Evolutionary conservation across 331 rosid species (phyloP), one percentile per base, ranked within the genome.

Genomic region (Saraca asoca): DNA sequence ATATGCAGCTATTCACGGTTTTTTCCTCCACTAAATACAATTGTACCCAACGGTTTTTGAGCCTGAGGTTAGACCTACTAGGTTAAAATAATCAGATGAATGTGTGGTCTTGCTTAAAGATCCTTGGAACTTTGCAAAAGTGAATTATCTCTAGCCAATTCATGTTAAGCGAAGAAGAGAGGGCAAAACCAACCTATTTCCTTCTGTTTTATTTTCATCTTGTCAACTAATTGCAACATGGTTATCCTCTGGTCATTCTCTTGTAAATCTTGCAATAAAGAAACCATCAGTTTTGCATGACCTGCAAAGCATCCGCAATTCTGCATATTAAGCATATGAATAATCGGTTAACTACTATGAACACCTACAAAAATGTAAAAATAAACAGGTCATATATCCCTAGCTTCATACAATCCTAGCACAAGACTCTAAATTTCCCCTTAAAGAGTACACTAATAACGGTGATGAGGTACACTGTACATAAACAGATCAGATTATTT

Each of bases 181-280:
- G 24, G 17, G 62, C 33, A 46, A 50, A 65, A 72, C 85, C 65
- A 79, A 92, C 96, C 98, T 82, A 77, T 69, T 79, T 75, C 86
- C 74, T 89, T 84, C 78, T 78, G 91, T 77, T 92, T 87, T 51
- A 70, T 34, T 87, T 89, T 92, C 74, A 85, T 79, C 78, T 87
- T 89, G 45, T 92, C 98, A 20, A 85, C 82, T 50, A 92, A 85
- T 66, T 92, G 96, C 79, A 89, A 75, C 90, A 92, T 82, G 17
- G 98, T 92, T 78, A 88, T 61, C 70, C 88, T 87, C 75, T 85
- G 95, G 70, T 82, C 90, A 75, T 78, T 87, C 42, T 74, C 78
- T 77, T 85, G 94, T 33, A 84, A 35, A 74, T 84, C 94, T 85
- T 85, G 89, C 82, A 92, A 73, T 52, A 92, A 73, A 46, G 96